phyloP scores from a whole-genome alignment of 441 rosid species.

The Pelargonium citronellum region DNA sequence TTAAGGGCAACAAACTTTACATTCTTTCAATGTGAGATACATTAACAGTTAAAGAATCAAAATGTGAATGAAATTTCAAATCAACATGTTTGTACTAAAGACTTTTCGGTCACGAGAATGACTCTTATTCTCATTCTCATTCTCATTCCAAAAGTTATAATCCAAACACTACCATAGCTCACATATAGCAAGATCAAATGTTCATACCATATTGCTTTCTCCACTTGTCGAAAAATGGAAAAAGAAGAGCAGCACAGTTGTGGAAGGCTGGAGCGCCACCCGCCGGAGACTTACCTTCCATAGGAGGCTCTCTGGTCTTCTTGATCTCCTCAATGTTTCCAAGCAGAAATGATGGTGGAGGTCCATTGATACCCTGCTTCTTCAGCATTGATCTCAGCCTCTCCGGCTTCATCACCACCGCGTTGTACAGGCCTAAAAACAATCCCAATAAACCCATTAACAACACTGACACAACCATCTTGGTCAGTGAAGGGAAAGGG shows the following conservation, averaged over 20 bases:
- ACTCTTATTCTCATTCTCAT: background rate
- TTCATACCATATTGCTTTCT: conserved; percentile 32
- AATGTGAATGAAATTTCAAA: too few species aligned
- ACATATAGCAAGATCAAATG: too few species aligned
- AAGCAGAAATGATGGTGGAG: conserved; percentile 16
- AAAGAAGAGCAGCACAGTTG: conserved; percentile 33
- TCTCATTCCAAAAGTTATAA: background rate
- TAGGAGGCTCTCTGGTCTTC: background rate
- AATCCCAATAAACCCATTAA: background rate
- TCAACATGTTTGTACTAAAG: too few species aligned
- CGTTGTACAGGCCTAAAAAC: background rate
- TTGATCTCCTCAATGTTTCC: conserved; percentile 18
- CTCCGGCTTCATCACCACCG: conserved; percentile 8
- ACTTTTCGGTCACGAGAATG: too few species aligned
- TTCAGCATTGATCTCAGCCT: conserved; percentile 9
- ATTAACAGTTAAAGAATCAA: too few species aligned
- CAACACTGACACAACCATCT: background rate
- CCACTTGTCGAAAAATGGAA: conserved; percentile 44
- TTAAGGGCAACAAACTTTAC: too few species aligned
- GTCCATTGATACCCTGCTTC: conserved; percentile 21
- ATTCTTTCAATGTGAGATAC: too few species aligned
- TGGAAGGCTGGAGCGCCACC: conserved; percentile 20
- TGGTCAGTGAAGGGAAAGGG: background rate
- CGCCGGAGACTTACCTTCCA: background rate
- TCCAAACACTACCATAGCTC: background rate